Conservation (phyloP, 2,329 filamentous ascomycete genomes). For the Phaeosphaeria sp. region DNA sequence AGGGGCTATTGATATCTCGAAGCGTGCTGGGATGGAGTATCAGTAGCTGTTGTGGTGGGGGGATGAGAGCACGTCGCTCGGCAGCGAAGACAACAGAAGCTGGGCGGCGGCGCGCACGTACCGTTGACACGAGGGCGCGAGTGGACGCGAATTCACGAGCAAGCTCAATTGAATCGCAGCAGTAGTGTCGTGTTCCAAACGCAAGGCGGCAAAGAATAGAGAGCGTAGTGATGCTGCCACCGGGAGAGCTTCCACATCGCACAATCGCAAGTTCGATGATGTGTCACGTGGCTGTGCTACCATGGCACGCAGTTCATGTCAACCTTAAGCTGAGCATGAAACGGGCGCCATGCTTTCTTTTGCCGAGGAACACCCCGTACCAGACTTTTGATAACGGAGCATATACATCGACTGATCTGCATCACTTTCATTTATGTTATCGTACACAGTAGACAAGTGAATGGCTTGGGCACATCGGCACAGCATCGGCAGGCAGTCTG, state of each 20-base stretch:
- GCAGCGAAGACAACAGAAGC: constrained; percentile 30
- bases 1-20: constrained; percentile 27
- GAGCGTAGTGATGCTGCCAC: constrained; percentile 44
- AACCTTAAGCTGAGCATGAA: not conserved
- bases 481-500: not conserved
- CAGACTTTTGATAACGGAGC: not conserved
- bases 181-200: constrained; percentile 28
- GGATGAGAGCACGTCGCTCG: constrained; percentile 23
- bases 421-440: not conserved
- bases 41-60: constrained; percentile 28
- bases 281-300: not conserved
- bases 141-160: constrained; percentile 33
- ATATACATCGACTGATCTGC: not conserved
- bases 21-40: constrained; percentile 22
- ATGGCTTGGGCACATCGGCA: not conserved
- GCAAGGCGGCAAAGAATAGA: constrained; percentile 47
- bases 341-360: not conserved
- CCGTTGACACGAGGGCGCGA: constrained; percentile 23
- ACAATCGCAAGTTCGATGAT: not conserved
- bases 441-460: not conserved
- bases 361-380: not conserved
- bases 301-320: not conserved
- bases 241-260: constrained; percentile 8
- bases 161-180: constrained; percentile 41
- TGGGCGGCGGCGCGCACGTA: constrained; percentile 38